Base-by-base conservation (phyloP, 257 asterid genomes). In the Nicotiana paniculata region DNA sequence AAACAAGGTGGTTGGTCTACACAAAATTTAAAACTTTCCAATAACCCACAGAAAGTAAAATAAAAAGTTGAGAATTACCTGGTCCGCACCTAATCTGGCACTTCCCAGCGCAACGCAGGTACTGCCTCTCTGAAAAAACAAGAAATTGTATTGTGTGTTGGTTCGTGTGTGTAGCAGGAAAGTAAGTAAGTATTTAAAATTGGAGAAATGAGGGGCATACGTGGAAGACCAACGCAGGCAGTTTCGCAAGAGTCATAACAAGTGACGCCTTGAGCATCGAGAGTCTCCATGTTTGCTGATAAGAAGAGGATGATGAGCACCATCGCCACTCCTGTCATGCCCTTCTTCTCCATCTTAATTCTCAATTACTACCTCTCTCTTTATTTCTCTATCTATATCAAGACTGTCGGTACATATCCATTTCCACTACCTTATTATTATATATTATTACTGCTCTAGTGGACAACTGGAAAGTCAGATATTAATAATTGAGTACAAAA, bases 241-340 rank as follows among this genome's bases (percentile, higher is more conserved):
- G 90, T 89, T 6, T 81, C 8, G 66, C 95, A 91, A 83, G 69
- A 55, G 81, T 91, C 95, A 75, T 51, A 17, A 81, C 95, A 91
- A 85, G 81, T 83, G 80, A 59, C 1, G 24, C 85, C 90, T 46
- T 85, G 88, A 78, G 91, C 70, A 67, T 70, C 65, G n/a, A 86
- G 85, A 66, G 81, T 75, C 48, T 77, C 84, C 63, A 87, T 51
- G 39, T 90, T 84, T 12, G 89, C 87, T 4, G 90, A 82, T 15
- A 88, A 10, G 48, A 72, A 37, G 7, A 89, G 30, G 57, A 88
- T 6, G 57, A 88, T 6, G 39, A 91, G 62, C 66, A 89, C 35
- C 63, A 89, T 12, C 57, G 79, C 79, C 79, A 86, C 15, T 11
- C 58, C 84, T 13, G 87, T 53, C 81, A 85, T 69, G 39, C 35